Evolutionary conservation across 345 rosid genomes (phyloP).

Genomic region (Syzygium jambos): DNA sequence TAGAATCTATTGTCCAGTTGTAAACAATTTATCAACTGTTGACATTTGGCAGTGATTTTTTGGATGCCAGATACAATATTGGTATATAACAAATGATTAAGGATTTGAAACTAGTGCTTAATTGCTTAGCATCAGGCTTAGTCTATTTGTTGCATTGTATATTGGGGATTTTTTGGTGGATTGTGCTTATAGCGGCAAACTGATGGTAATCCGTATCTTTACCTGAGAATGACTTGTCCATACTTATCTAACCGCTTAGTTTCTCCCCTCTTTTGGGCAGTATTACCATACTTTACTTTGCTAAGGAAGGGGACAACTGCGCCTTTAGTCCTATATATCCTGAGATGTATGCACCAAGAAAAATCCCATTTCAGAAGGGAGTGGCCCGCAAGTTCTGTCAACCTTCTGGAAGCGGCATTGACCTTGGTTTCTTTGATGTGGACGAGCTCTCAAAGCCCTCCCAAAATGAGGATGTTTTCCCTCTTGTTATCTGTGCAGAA

Average conservation of each 20-base stretch:
- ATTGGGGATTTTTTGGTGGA: not conserved
- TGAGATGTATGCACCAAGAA: slow-evolving; percentile 14
- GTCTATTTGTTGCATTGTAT: not conserved
- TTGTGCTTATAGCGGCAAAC: not conserved
- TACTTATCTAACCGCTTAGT: not conserved
- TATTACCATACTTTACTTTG: slow-evolving; percentile 30
- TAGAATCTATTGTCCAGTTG: not conserved
- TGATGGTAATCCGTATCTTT: not conserved
- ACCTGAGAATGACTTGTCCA: not conserved
- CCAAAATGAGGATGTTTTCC: slow-evolving; percentile 13
- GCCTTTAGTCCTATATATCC: slow-evolving; percentile 19
- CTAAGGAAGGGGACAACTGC: slow-evolving; percentile 35
- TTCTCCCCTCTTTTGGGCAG: slow-evolving; percentile 9
- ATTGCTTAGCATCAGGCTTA: not conserved
- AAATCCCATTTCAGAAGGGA: slow-evolving; percentile 31
- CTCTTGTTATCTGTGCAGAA: slow-evolving; percentile 35
- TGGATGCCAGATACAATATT: not conserved
- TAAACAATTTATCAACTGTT: not conserved
- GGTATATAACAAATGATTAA: not conserved
- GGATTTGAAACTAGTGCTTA: not conserved
- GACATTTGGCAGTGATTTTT: not conserved
- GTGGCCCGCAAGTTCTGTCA: slow-evolving; percentile 30
- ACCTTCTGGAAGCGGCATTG: slow-evolving; percentile 32
- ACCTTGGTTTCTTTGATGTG: slow-evolving; percentile 29
- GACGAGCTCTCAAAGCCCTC: slow-evolving; percentile 21